Base-by-base conservation (phyloP, 345 rosid genomes). In the Camelina laxa region DNA sequence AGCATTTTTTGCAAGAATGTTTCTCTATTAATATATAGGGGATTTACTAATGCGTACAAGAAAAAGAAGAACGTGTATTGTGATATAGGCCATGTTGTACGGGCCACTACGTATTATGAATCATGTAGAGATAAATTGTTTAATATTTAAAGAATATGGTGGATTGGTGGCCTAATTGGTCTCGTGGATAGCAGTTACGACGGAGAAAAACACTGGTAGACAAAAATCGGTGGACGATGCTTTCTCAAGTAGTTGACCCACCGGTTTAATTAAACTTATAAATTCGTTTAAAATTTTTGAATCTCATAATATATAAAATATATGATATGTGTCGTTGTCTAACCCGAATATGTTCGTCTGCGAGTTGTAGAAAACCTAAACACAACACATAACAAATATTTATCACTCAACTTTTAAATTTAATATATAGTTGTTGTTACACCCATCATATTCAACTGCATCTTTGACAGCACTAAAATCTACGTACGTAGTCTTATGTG, bases 211-310 rank as follows among this genome's bases (percentile, higher is more conserved):
- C 39, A 39, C 22, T 74, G 51, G 44, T 58, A 57, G 36, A 67
- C 38, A 66, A 45, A 62, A 74, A 66, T 66, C 65, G 59, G 65
- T 75, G 68, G 73, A 67, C 56, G 36, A 44, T 50, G 36, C 35
- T 60, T 66, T 74, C 56, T 60, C 79, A 15, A 67, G 66, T 33
- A 57, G 79, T 67, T 75, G 79, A 67, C 79, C 79, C 42, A 75
- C 68, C 67, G 68, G 55, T 67, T 67, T 50, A 3, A 58, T 33
- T 10, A 16, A 33, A 58, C 22, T 35, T 31, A n/a, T 19, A 13
- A 1, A 33, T 57, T 31, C 38, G 7, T 57, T 27, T 27, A 4
- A 0, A 3, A n/a, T 24, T 16, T 11, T 24, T 8, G 20, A 57
- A 15, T 27, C 33, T 53, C 42, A 17, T 19, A 24, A 5, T 21